Evolutionary conservation across 2,329 filamentous ascomycete species (phyloP), one percentile per base, ranked within the genome.

Genomic region (Malbranchea cinnamomea): DNA sequence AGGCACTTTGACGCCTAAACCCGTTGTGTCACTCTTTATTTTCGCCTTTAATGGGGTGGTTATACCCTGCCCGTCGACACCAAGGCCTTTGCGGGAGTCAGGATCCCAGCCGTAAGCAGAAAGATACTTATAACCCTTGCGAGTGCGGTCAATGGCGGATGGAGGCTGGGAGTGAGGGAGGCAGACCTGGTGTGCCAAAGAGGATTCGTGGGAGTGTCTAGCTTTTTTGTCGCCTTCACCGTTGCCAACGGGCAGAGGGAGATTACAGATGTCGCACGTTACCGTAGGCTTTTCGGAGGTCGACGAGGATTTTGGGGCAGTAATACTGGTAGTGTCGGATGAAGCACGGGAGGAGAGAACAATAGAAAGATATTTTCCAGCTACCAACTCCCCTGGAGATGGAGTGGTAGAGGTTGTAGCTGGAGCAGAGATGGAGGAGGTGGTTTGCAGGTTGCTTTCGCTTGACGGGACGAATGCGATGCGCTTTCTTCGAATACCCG

Each of bases 1-100:
- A 26, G 24, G 8, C 13, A 16, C 25, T 43, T 44, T 46, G 23
- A 65, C 62, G 0, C 84, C 83, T 15, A 93, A 53, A 0, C 85
- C 87, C 5, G 78, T 58, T 3, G 68, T 83, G 47, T 87, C 72
- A 24, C 74, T 67, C 54, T 93, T 93, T 32, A 67, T 59, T 35
- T 64, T 67, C 1, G 70, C 60, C 48, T 83, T 83, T 38, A 94
- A 63, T 1, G 85, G 85, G 40, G 74, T 75, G 23, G 76, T 63
- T 36, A 82, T 75, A 3, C 85, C 85, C 40, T 78, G 50, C 1
- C 78, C 74, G 2, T 59, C 56, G 6, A 67, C 67, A 0, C 85
- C 85, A 0, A 94, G 62, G 0, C 85, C 85, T 10, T 59, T 53
- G 2, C 82, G 62, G 25, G 58, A 59, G 46, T 75, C 70, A 0